A percentile compares a stretch with the other conserved stretches of the same genome.
Evolutionary conservation across 1,284 basidiomycete genomes (phyloP).

Genomic region (Phlebopus sp.): DNA sequence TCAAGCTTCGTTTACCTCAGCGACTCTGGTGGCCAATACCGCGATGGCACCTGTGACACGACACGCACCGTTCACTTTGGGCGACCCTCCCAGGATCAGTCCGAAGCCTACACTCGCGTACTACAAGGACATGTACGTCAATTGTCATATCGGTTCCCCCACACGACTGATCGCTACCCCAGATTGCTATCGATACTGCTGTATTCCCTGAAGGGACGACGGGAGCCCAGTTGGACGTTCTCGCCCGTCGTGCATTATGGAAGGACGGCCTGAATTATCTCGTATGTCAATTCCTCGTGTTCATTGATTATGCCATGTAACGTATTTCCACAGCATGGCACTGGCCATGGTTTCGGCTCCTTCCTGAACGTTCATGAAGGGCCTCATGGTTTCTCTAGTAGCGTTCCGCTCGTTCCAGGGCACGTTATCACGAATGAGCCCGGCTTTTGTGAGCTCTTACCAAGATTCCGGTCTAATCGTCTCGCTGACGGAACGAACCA

Average conservation of each 20-base stretch:
- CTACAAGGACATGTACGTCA: slow-evolving; percentile 88
- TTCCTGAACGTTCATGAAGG: slow-evolving; percentile 82
- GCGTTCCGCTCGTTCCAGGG: slow-evolving; percentile 70
- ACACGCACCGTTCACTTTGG: slow-evolving; percentile 91
- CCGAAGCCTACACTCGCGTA: slow-evolving; percentile 91
- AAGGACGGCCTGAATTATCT: slow-evolving; percentile 84
- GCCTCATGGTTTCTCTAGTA: slow-evolving; percentile 67
- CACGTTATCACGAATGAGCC: slow-evolving; percentile 89
- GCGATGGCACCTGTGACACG: slow-evolving; percentile 91
- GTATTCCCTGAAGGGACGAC: slow-evolving; percentile 89
- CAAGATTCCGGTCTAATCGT: slow-evolving; percentile 14
- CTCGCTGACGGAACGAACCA: slow-evolving; percentile 10
- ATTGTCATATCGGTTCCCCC: slow-evolving; percentile 18
- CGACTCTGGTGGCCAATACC: slow-evolving; percentile 88
- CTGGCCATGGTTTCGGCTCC: slow-evolving; percentile 80
- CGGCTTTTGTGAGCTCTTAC: slow-evolving; percentile 65
- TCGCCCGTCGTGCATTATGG: slow-evolving; percentile 86
- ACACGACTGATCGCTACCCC: slow-evolving; percentile 22
- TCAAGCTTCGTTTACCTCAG: slow-evolving; percentile 38
- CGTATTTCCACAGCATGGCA: slow-evolving; percentile 60
- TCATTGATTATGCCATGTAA: slow-evolving; percentile 8
- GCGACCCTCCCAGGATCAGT: slow-evolving; percentile 74
- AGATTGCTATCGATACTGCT: slow-evolving; percentile 89
- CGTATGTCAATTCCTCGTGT: slow-evolving; percentile 41
- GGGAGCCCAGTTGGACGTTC: slow-evolving; percentile 76